Evolutionary conservation across 176 grass and related monocot species (phyloP), one percentile per base, ranked within the genome.

Genomic region (Musa troglodytarum): DNA sequence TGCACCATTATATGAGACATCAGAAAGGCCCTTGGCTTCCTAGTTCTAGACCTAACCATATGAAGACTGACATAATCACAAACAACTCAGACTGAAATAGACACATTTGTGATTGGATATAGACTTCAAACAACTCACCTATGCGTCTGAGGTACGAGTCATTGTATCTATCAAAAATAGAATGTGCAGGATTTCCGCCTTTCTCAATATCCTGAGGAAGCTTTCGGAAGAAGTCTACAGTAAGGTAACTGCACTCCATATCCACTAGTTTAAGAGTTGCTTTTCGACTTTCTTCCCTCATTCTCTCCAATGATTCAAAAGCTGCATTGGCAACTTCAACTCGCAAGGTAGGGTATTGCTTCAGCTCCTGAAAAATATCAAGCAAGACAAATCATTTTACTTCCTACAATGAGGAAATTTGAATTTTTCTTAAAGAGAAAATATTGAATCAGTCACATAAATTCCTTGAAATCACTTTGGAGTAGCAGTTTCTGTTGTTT

Each of bases 191-290:
- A 50, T 75, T 75, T 49, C 73, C 73, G 2, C 73, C 73, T 28
- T 75, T 75, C 73, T 75, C 73, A 61, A 75, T 21, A 75, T 75
- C 73, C 15, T 75, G 73, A 75, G 73, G 73, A 62, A 75, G 73
- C 73, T 75, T 75, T 12, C 73, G 55, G 73, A 75, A 75, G 17
- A 75, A 75, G 62, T 75, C 73, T 50, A 75, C 73, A 62, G 73
- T 75, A 43, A 75, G 73, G n/a, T 75, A 75, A 49, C 73, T 62
- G 54, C 56, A 75, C 16, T 75, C 73, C 73, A 75, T 75, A 55
- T 75, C 73, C 9, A 75, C 55, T 62, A 75, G 17, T 11, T 75
- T 75, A 49, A 75, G 28, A 55, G 73, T 75, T 62, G 73, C 56
- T 62, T 75, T 75, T 55, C 55, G 34, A 56, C 73, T 75, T 61